phyloP scores from a whole-genome alignment of 768 basidiomycete species.

The Gloeophyllum trabeum region DNA sequence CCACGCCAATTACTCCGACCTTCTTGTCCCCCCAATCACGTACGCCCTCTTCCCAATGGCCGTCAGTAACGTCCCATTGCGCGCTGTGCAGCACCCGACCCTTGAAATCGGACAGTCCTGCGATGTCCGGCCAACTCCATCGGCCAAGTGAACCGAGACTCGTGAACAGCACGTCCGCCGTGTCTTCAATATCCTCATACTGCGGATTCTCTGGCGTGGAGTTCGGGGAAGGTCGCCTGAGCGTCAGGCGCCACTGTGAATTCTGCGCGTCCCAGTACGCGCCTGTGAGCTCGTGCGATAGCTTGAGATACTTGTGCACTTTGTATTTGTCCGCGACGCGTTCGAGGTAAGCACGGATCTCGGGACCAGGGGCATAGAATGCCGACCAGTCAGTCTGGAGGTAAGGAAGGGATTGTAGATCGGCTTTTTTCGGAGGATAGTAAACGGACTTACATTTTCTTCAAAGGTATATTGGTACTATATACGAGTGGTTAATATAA shows the following conservation, averaged over 20 bases:
- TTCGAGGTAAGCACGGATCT: constrained; percentile 46
- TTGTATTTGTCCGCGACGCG: constrained; percentile 45
- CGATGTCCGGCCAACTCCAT: constrained; percentile 61
- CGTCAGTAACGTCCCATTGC: constrained; percentile 33
- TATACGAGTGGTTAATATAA: too few relatives aligned
- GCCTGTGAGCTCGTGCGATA: constrained; percentile 37
- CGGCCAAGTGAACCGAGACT: constrained; percentile 40
- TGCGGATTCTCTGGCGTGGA: too few relatives aligned
- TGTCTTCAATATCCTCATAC: constrained; percentile 39
- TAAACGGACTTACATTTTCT: constrained; percentile 35
- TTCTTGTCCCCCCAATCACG: constrained; percentile 38
- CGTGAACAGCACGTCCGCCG: constrained; percentile 44
- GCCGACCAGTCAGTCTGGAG: constrained; percentile 51
- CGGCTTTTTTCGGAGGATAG: background rate
- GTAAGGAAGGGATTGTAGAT: background rate
- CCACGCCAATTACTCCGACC: constrained; percentile 54
- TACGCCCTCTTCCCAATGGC: constrained; percentile 31
- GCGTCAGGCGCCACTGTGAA: constrained; percentile 2
- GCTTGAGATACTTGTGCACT: constrained; percentile 38
- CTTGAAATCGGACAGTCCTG: constrained; percentile 41
- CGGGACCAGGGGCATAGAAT: constrained; percentile 47
- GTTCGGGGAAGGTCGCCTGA: background rate
- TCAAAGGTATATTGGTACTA: constrained; percentile 54
- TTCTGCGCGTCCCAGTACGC: constrained; percentile 5
- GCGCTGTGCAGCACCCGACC: constrained; percentile 55